Conservation (phyloP, 345 rosid genomes). For the Leavenworthia alabamica region DNA sequence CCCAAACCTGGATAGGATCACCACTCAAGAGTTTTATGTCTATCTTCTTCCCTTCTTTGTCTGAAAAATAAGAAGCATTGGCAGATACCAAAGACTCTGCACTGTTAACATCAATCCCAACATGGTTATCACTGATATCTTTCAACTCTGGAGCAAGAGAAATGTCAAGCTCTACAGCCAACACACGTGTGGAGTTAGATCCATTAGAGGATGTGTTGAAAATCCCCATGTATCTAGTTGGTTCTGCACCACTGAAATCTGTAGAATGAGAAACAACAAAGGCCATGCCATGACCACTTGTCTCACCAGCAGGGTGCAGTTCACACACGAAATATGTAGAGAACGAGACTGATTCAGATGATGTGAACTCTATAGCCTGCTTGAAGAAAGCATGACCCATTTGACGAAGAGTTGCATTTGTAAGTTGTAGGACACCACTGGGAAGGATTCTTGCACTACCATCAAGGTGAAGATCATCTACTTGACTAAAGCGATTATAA, state of each 20-base stretch:
- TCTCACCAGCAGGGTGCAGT: slow-evolving; percentile 12
- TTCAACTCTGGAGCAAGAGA: slow-evolving; percentile 34
- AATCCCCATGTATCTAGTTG: slow-evolving; percentile 39
- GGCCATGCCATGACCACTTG: slow-evolving; percentile 48
- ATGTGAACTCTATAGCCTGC: slow-evolving; percentile 33
- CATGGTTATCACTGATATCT: slow-evolving; percentile 48
- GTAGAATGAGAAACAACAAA: slow-evolving; percentile 30
- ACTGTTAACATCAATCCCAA: slow-evolving; percentile 52
- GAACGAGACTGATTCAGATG: slow-evolving; percentile 33
- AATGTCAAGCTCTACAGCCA: slow-evolving; percentile 56
- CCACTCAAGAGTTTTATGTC: slow-evolving; percentile 38
- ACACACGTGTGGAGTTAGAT: slow-evolving; percentile 33
- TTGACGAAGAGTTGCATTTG: slow-evolving; percentile 33
- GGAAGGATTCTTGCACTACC: slow-evolving; percentile 36
- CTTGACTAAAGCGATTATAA: slow-evolving; percentile 36
- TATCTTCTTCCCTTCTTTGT: slow-evolving; percentile 8
- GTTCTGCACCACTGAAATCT: slow-evolving; percentile 5
- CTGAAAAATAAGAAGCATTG: slow-evolving; percentile 40
- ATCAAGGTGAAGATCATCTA: slow-evolving; percentile 22
- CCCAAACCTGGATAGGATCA: slow-evolving; percentile 51
- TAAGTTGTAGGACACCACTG: slow-evolving; percentile 36
- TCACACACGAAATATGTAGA: slow-evolving; percentile 39
- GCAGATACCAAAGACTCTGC: slow-evolving; percentile 28
- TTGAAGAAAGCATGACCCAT: slow-evolving; percentile 42
- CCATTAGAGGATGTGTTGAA: slow-evolving; percentile 34